Percentiles rank a stretch among this genome's conserved stretches.
Conservation (phyloP, 2,329 filamentous ascomycete species). For the Alternaria rosae region DNA sequence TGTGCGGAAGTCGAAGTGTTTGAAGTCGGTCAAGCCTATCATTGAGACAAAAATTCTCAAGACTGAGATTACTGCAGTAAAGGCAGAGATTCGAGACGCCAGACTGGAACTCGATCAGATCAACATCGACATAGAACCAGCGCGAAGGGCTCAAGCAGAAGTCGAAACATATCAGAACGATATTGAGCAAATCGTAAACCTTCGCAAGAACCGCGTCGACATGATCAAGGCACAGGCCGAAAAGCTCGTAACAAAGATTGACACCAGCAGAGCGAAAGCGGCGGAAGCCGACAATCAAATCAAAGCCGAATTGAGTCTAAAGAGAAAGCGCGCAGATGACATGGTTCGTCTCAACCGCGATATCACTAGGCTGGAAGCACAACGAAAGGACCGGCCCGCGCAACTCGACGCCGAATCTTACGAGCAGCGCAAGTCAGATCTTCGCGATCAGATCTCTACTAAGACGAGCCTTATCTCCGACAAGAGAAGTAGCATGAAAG, state of each 20-base stretch:
- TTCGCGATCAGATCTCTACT: slow-evolving; percentile 59
- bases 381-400: slow-evolving; percentile 67
- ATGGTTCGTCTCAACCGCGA: slow-evolving; percentile 49
- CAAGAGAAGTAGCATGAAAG: slow-evolving; percentile 51
- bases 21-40: slow-evolving; percentile 71
- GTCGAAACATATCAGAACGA: slow-evolving; percentile 72
- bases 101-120: slow-evolving; percentile 66
- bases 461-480: slow-evolving; percentile 54
- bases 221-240: slow-evolving; percentile 63
- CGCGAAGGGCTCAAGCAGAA: slow-evolving; percentile 70
- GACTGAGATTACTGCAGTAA: slow-evolving; percentile 60
- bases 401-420: slow-evolving; percentile 74
- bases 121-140: slow-evolving; percentile 69
- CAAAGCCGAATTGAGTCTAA: slow-evolving; percentile 52
- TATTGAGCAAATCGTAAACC: slow-evolving; percentile 63
- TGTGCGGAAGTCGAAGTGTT: slow-evolving; percentile 67
- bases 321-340: slow-evolving; percentile 48
- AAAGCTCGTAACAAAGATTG: slow-evolving; percentile 46
- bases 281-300: slow-evolving; percentile 55
- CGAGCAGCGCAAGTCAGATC: slow-evolving; percentile 74
- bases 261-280: slow-evolving; percentile 45
- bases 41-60: slow-evolving; percentile 69
- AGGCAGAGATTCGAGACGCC: slow-evolving; percentile 62
- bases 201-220: slow-evolving; percentile 63
- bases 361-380: slow-evolving; percentile 70